Conservation (phyloP, 108 stramenopile genomes). For the Nitzschia putrida region DNA sequence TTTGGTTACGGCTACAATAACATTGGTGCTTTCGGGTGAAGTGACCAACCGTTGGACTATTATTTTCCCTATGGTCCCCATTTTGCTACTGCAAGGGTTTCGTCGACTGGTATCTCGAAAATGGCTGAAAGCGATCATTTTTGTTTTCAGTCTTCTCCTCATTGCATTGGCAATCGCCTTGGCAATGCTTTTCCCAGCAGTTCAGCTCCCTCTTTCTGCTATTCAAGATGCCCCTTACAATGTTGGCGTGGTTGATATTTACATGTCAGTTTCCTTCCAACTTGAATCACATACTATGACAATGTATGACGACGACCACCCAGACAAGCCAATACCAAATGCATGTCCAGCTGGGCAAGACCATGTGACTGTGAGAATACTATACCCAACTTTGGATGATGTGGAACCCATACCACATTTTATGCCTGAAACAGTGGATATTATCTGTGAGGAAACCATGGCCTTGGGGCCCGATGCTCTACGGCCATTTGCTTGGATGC, state of each 20-base stretch:
- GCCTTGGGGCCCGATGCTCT: conserved; percentile 51
- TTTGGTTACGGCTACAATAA: background rate
- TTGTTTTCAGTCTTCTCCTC: conserved; percentile 18
- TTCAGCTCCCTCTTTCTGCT: conserved; percentile 33
- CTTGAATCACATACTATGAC: background rate
- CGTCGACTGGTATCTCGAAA: conserved; percentile 9
- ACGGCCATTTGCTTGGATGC: conserved; percentile 7
- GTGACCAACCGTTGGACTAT: conserved; percentile 65
- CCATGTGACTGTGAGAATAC: conserved; percentile 44
- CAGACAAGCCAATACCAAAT: background rate
- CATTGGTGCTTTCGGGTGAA: conserved; percentile 27
- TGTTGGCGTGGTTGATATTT: conserved; percentile 52
- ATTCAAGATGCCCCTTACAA: conserved; percentile 27
- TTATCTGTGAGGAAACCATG: background rate
- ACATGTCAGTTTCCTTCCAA: conserved; percentile 37
- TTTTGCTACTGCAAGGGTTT: conserved; percentile 39
- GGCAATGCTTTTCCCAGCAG: conserved; percentile 51
- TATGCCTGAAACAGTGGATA: background rate
- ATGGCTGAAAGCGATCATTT: conserved; percentile 13
- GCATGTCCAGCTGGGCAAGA: conserved; percentile 19
- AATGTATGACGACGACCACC: background rate
- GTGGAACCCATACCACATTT: background rate
- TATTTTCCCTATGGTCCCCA: conserved; percentile 56
- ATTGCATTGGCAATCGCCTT: conserved; percentile 21
- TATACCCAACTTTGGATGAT: conserved; percentile 57